Conservation (phyloP, 2,329 filamentous ascomycete species). For the Alternaria tenuissima region DNA sequence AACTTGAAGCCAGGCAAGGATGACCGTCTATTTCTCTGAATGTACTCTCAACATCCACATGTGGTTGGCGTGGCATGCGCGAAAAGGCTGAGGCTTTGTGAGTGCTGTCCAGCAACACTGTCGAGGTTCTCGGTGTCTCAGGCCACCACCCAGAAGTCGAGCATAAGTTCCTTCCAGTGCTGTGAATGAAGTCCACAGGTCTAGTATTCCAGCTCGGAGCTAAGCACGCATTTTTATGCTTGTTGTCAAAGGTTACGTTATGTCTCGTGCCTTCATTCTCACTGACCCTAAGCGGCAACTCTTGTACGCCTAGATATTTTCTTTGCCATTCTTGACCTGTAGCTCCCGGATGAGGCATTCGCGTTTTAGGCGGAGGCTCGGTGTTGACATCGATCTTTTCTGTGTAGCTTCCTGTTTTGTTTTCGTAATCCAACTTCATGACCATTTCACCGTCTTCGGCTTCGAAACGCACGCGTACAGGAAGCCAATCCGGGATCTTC, state of each 20-base stretch:
- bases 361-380: slow-evolving; percentile 8
- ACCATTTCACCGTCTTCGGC: slow-evolving; percentile 40
- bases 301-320: slow-evolving; percentile 3
- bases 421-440: slow-evolving; percentile 40
- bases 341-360: neutral
- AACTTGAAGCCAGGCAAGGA: slow-evolving; percentile 21
- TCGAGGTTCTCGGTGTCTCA: slow-evolving; percentile 4
- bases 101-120: slow-evolving; percentile 11
- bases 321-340: slow-evolving; percentile 14
- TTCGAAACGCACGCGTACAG: slow-evolving; percentile 37
- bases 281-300: slow-evolving; percentile 5
- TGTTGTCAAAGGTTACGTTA: neutral
- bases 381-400: slow-evolving; percentile 15
- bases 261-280: neutral
- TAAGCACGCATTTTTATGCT: slow-evolving; percentile 1
- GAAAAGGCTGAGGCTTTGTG: slow-evolving; percentile 18
- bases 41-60: neutral
- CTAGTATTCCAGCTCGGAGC: slow-evolving; percentile 2
- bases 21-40: slow-evolving; percentile 1
- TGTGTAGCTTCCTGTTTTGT: slow-evolving; percentile 19
- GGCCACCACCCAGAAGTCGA: slow-evolving; percentile 36
- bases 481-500: slow-evolving; percentile 40
- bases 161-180: slow-evolving; percentile 31
- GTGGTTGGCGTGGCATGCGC: neutral
- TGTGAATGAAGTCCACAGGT: slow-evolving; percentile 26